Conservation (phyloP, 2,329 filamentous ascomycete genomes). For the Aspergillaceae sp. region DNA sequence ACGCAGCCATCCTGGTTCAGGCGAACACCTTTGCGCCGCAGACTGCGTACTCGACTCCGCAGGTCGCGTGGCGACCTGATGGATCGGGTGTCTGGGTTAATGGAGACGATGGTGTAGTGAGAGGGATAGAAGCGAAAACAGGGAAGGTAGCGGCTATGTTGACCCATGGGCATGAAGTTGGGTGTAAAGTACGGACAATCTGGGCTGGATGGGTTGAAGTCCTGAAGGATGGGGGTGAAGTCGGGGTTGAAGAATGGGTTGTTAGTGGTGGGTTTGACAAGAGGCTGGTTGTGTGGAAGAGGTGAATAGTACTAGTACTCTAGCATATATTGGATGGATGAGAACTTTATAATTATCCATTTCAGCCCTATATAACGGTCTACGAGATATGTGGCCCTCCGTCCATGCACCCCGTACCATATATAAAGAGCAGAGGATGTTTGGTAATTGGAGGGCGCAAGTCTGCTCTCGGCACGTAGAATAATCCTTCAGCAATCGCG, state of each 20-base stretch:
- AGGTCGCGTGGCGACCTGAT: conserved; percentile 53
- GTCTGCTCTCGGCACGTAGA: conserved; percentile 55
- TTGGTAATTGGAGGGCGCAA: conserved; percentile 41
- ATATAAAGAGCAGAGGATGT: conserved; percentile 32
- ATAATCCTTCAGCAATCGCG: conserved; percentile 59
- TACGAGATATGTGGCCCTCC: conserved; percentile 22
- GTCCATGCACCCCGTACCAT: conserved; percentile 41
- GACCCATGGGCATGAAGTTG: conserved; percentile 45
- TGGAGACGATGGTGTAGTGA: conserved; percentile 54
- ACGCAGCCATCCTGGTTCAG: conserved; percentile 52
- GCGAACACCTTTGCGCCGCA: conserved; percentile 55
- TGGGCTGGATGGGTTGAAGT: conserved; percentile 43
- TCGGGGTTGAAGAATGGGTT: conserved; percentile 43
- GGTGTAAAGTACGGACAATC: conserved; percentile 51
- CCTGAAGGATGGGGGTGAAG: conserved; percentile 10
- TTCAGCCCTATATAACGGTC: not conserved
- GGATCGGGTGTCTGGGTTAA: conserved; percentile 57
- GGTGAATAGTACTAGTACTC: not conserved
- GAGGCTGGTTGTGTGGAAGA: conserved; percentile 50
- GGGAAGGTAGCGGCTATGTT: conserved; percentile 49
- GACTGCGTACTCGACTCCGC: conserved; percentile 55
- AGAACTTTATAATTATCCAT: not conserved
- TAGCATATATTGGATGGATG: not conserved
- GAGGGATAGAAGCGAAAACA: conserved; percentile 51
- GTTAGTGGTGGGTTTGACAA: conserved; percentile 59